Evolutionary conservation across 306 rosid species (phyloP).

Genomic region (Vicia faba): DNA sequence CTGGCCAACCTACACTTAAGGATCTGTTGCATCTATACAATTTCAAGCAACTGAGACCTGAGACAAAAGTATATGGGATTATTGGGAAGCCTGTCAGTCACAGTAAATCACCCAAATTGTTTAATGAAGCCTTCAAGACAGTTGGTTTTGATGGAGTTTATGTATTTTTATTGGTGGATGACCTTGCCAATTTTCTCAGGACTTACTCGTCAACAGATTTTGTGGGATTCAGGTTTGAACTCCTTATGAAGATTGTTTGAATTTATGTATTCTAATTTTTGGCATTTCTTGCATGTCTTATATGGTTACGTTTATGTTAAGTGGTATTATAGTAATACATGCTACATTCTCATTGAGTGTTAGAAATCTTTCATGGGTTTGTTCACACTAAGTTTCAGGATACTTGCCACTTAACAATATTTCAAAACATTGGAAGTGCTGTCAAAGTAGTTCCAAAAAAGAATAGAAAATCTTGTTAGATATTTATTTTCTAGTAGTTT

Average conservation of each 20-base stretch:
- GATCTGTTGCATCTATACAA: conserved; percentile 75
- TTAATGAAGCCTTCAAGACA: conserved; percentile 77
- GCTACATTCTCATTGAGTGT: conserved; percentile 26
- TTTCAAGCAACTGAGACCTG: conserved; percentile 66
- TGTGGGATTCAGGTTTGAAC: conserved; percentile 82
- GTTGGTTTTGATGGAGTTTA: conserved; percentile 72
- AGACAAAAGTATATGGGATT: conserved; percentile 81
- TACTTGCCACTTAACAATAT: background rate
- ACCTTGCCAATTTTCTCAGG: conserved; percentile 65
- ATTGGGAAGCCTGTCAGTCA: conserved; percentile 92
- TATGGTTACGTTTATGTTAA: conserved; percentile 17
- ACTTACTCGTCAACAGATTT: conserved; percentile 82
- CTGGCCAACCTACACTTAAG: conserved; percentile 89
- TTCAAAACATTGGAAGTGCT: conserved; percentile 24
- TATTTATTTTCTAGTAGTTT: conserved; percentile 4
- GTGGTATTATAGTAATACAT: conserved; percentile 8
- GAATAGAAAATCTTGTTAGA: conserved; percentile 22
- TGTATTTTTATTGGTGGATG: conserved; percentile 83
- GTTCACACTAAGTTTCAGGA: conserved; percentile 21
- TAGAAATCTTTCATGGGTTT: conserved; percentile 30
- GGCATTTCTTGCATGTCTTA: conserved; percentile 22
- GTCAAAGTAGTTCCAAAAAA: conserved; percentile 12
- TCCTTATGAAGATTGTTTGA: conserved; percentile 31
- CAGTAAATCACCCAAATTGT: conserved; percentile 82
- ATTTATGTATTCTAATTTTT: conserved; percentile 29